Percentiles rank a stretch among this genome's conserved stretches.
These are phyloP conservation scores for Coemansia sp. DNA, from an alignment of 192 early-diverging fungal genomes.

Conservation along the genomic window DNA sequence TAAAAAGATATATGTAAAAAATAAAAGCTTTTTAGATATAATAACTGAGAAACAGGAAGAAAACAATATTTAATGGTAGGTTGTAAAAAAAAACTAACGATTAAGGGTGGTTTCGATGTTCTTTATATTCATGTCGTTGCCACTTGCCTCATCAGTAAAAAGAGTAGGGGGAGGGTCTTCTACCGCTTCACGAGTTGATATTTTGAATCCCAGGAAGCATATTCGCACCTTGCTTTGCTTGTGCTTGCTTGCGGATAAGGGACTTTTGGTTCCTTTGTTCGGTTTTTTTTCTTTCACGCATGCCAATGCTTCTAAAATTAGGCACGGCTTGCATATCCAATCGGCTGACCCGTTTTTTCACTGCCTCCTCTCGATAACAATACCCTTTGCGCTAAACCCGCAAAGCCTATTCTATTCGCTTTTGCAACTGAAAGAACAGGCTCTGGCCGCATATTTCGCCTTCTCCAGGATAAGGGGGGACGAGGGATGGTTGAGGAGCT, in stretches of 20 bases:
- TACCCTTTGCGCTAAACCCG: neutral
- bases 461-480: neutral
- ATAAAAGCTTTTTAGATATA: neutral
- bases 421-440: no score
- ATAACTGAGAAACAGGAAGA: neutral
- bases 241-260: neutral
- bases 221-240: neutral
- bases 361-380: neutral
- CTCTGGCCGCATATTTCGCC: neutral
- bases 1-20: conserved; percentile 3
- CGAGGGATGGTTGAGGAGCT: no score
- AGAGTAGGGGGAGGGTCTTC: no score
- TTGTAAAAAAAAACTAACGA: no score
- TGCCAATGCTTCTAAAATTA: neutral
- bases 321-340: neutral
- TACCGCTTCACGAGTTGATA: no score
- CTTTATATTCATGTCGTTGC: neutral
- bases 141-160: no score
- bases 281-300: neutral
- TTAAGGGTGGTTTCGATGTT: no score
- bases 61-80: neutral
- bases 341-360: neutral
- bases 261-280: neutral
- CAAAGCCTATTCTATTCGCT: no score
- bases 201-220: neutral